Percentiles rank a stretch among this genome's conserved stretches.
These are phyloP conservation scores for Paracoccidioides lutzii DNA, from an alignment of 2,329 filamentous ascomycete genomes.

Conservation along the genomic window DNA sequence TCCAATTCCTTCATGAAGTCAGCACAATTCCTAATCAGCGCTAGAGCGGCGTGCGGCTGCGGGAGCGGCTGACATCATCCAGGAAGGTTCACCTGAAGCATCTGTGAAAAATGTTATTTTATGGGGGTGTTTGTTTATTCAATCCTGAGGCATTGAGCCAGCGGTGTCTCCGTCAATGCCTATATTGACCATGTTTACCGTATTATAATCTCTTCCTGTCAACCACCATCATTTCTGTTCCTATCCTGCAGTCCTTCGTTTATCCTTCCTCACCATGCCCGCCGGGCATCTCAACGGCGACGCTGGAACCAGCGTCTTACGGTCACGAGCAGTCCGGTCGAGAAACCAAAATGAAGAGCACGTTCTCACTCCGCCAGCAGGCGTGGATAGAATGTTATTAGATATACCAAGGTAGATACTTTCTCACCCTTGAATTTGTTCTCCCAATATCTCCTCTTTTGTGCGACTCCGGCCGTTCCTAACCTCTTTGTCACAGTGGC, in stretches of 20 bases:
- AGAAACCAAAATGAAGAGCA: conserved; percentile 3
- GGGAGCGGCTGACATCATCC: conserved; percentile 1
- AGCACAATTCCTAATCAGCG: neutral
- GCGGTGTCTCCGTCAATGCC: neutral
- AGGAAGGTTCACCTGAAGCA: neutral
- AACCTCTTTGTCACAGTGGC: conserved; percentile 42
- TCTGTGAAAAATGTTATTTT: neutral
- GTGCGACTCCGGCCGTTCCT: neutral
- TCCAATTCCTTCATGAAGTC: neutral
- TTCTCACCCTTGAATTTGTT: neutral
- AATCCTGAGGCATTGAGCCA: neutral
- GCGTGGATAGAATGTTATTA: conserved; percentile 10
- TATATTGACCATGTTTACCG: neutral
- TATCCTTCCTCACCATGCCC: conserved; percentile 17
- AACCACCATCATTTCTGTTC: neutral
- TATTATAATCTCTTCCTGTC: neutral
- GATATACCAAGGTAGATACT: conserved; percentile 20
- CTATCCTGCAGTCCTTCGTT: neutral
- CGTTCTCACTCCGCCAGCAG: neutral
- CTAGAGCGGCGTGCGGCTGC: neutral
- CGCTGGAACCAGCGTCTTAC: conserved; percentile 6
- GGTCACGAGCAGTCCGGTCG: conserved; percentile 7
- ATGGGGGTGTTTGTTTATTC: neutral
- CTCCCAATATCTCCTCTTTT: neutral
- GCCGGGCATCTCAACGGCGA: conserved; percentile 15